Base-by-base conservation (phyloP, 164 flowering plant genomes). In the Berberis vulgaris region DNA sequence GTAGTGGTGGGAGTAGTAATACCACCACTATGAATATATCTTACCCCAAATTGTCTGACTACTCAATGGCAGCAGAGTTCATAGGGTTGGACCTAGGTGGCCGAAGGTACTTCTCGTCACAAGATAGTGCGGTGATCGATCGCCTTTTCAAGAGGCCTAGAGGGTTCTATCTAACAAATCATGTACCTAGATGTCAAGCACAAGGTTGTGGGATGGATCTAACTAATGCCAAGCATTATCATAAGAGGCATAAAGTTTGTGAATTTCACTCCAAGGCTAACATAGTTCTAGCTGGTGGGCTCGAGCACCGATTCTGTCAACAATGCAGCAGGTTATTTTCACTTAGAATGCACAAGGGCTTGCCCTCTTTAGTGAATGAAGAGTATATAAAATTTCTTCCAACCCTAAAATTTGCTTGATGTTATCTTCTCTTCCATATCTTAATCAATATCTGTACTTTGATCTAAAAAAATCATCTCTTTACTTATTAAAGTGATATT, bases 261-360 rank as follows among this genome's bases (percentile, higher is more conserved):
- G 76, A 73, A 40, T 59, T 73, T 59, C 76, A 73, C 41, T 73
- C 76, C 53, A 73, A 73, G 65, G 76, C 76, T 3, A 69, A 70
- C 38, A 73, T 59, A 57, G 76, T 69, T 46, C 43, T 73, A 50
- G 65, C 69, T 12, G 73, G 65, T 40, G 73, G 73, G 6, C 41
- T 62, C 3, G 73, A 73, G 49, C 76, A 73, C 41, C 57, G 76
- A 3, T 73, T 73, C 45, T 73, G 76, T 38, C 76, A 73, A 62
- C 76, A 73, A 66, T 73, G 76, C 54, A 73, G 76, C 73, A 69
- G 76, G 76, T n/a, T n/a, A 45, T 45, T 38, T 43, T 2, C 59
- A 43, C 12, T 4, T 68, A 7, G 12, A 26, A 26, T 26, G 26
- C 26, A 26, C 26, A 26, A 26, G 44, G 5, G 13, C 41, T 40